phyloP scores from a whole-genome alignment of 139 green algal genomes.

The Chlamydomonas sp. region DNA sequence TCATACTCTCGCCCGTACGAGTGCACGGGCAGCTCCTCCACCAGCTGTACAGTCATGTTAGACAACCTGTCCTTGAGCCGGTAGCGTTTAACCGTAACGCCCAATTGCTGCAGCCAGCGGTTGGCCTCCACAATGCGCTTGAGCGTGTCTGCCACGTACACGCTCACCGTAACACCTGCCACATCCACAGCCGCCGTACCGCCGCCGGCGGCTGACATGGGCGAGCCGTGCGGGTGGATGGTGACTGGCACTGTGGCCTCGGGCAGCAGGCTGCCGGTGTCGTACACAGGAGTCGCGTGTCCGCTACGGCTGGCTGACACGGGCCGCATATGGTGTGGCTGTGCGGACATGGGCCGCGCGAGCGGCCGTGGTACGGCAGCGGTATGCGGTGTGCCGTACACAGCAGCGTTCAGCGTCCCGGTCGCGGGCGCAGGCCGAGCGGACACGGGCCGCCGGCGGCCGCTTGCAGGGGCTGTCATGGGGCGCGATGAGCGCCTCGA shows the following conservation, averaged over 20 bases:
- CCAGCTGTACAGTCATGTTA: slow-evolving; percentile 43
- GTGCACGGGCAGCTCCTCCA: slow-evolving; percentile 12
- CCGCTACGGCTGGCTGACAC: neutral
- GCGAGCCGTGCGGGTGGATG: neutral
- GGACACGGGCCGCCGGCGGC: slow-evolving; percentile 1
- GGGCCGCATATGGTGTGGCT: slow-evolving; percentile 25
- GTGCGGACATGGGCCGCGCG: slow-evolving; percentile 33
- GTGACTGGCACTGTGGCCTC: neutral
- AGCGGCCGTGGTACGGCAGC: neutral
- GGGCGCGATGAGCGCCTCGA: neutral
- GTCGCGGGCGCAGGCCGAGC: neutral
- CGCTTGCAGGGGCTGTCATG: neutral
- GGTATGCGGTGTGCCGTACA: neutral
- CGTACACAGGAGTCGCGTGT: neutral
- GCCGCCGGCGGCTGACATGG: neutral
- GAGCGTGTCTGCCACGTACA: slow-evolving; percentile 48
- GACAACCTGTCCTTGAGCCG: slow-evolving; percentile 25
- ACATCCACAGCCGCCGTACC: slow-evolving; percentile 41
- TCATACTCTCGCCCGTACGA: neutral
- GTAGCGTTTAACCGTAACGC: slow-evolving; percentile 25
- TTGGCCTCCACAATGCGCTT: slow-evolving; percentile 47
- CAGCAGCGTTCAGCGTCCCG: neutral
- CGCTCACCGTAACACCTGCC: slow-evolving; percentile 21
- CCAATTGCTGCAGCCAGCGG: slow-evolving; percentile 40
- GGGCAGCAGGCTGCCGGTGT: too few species aligned